These are phyloP conservation scores for Cicer arietinum DNA, from an alignment of 306 rosid genomes.

Conservation along the genomic window DNA sequence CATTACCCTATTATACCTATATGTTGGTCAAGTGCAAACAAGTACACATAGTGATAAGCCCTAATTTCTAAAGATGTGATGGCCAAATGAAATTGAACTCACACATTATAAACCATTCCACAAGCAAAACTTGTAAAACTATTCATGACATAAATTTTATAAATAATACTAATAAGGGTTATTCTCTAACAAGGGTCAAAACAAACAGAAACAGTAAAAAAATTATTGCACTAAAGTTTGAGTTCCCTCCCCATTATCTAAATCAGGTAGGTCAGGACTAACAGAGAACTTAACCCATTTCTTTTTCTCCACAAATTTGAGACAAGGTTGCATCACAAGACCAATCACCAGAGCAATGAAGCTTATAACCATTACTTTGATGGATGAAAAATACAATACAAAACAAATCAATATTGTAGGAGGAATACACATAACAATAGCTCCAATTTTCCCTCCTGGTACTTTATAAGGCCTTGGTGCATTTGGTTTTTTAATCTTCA, in stretches of 20 bases:
- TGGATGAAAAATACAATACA: slow-evolving; percentile 67
- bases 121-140: too few relatives aligned
- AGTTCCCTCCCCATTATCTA: slow-evolving; percentile 45
- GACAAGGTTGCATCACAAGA: slow-evolving; percentile 69
- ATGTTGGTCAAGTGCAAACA: too few relatives aligned
- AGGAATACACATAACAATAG: slow-evolving; percentile 70
- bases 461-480: slow-evolving; percentile 73
- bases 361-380: slow-evolving; percentile 67
- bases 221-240: background rate
- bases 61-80: too few relatives aligned
- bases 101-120: too few relatives aligned
- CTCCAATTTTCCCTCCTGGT: slow-evolving; percentile 70
- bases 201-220: too few relatives aligned
- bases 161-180: too few relatives aligned
- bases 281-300: slow-evolving; percentile 79
- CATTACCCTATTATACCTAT: too few relatives aligned
- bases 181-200: too few relatives aligned
- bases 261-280: slow-evolving; percentile 67
- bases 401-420: slow-evolving; percentile 73
- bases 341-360: slow-evolving; percentile 69
- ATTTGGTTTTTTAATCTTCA: slow-evolving; percentile 23
- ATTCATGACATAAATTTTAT: too few relatives aligned
- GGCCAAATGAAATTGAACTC: too few relatives aligned
- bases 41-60: too few relatives aligned
- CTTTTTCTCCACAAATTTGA: slow-evolving; percentile 63